These are phyloP conservation scores for Leishmania turanica DNA, from an alignment of 208 protist genomes.

Conservation along the genomic window DNA sequence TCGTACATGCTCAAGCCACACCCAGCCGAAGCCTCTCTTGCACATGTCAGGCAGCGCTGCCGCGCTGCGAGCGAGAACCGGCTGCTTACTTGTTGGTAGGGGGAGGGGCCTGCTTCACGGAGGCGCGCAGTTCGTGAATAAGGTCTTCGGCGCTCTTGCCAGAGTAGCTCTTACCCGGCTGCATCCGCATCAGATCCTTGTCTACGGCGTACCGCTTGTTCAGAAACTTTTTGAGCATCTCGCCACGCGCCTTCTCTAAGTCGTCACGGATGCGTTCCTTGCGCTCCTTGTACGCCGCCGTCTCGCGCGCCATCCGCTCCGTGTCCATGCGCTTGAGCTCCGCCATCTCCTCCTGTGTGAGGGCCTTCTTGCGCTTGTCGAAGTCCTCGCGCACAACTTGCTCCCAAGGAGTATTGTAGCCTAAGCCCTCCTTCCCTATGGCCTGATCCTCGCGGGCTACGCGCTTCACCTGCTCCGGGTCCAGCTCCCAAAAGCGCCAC, in stretches of 20 bases:
- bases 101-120: slow-evolving; percentile 38
- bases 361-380: slow-evolving; percentile 92
- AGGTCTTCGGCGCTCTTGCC: slow-evolving; percentile 90
- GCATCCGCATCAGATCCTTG: slow-evolving; percentile 93
- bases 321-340: slow-evolving; percentile 94
- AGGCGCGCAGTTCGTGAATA: slow-evolving; percentile 79
- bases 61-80: neutral
- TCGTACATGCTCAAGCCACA: neutral
- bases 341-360: slow-evolving; percentile 93
- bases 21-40: neutral
- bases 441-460: slow-evolving; percentile 88
- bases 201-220: slow-evolving; percentile 93
- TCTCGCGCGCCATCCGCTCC: slow-evolving; percentile 91
- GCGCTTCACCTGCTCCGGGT: slow-evolving; percentile 93
- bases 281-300: slow-evolving; percentile 89
- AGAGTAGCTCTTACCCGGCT: slow-evolving; percentile 80
- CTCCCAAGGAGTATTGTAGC: slow-evolving; percentile 89
- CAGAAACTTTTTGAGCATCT: slow-evolving; percentile 94
- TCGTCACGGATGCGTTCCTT: slow-evolving; percentile 91
- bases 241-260: slow-evolving; percentile 86
- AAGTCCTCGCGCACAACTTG: slow-evolving; percentile 92
- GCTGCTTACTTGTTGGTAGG: slow-evolving; percentile 24
- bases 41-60: neutral
- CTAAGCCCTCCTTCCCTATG: slow-evolving; percentile 85
- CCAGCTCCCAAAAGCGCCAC: slow-evolving; percentile 92